Conservation (phyloP, 768 basidiomycete genomes). For the Pisolithus tinctorius region DNA sequence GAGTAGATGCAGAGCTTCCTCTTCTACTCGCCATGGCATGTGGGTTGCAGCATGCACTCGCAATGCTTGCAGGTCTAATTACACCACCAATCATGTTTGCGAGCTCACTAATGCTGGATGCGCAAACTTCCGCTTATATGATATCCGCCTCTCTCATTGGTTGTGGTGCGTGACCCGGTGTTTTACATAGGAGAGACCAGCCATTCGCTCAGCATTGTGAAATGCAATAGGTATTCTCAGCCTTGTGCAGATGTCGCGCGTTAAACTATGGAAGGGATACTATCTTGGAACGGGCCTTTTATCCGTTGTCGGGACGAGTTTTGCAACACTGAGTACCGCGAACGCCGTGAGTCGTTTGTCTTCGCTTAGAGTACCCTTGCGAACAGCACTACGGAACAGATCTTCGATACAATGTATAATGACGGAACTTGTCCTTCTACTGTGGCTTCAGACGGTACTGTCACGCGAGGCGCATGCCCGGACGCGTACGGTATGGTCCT, state of each 20-base stretch:
- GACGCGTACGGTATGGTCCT: conserved; percentile 78
- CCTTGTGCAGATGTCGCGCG: conserved; percentile 70
- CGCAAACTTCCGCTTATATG: conserved; percentile 62
- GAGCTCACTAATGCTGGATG: conserved; percentile 51
- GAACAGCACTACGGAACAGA: conserved; percentile 29
- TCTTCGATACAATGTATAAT: conserved; percentile 70
- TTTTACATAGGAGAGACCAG: not conserved
- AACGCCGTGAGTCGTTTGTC: conserved; percentile 41
- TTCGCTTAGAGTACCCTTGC: not conserved
- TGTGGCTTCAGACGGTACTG: conserved; percentile 49
- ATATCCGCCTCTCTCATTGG: conserved; percentile 76
- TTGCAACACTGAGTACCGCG: conserved; percentile 71
- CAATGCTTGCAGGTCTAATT: conserved; percentile 79
- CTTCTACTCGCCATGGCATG: conserved; percentile 65
- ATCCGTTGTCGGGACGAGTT: conserved; percentile 77
- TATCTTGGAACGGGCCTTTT: conserved; percentile 77
- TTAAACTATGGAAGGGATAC: conserved; percentile 54
- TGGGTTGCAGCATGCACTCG: conserved; percentile 71
- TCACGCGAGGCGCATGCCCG: conserved; percentile 57
- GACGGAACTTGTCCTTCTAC: conserved; percentile 71
- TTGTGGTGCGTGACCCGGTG: conserved; percentile 43
- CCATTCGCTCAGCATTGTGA: not conserved
- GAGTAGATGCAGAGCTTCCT: conserved; percentile 64
- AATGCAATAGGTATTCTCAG: conserved; percentile 56
- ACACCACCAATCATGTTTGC: conserved; percentile 82